A percentile compares a stretch with the other conserved stretches of the same genome.
Evolutionary conservation across 1,139 yeast genomes (phyloP).

Genomic region (Groenewaldozyma sp.): DNA sequence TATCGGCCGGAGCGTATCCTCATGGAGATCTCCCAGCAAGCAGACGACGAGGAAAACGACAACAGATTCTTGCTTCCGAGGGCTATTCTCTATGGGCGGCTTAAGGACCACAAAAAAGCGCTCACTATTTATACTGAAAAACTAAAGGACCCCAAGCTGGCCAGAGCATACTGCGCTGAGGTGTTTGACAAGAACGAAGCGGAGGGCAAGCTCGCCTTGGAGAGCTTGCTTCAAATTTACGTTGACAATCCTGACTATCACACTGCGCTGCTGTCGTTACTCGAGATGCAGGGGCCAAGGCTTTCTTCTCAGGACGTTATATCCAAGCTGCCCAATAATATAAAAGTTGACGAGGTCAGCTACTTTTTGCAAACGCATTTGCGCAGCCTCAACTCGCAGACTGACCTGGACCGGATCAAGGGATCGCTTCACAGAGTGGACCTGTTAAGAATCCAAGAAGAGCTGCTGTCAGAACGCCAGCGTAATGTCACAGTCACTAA

Average conservation of each 20-base stretch:
- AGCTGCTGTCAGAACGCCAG: slow-evolving; percentile 32
- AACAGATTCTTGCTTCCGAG: slow-evolving; percentile 34
- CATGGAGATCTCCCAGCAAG: slow-evolving; percentile 15
- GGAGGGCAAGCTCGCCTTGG: slow-evolving; percentile 33
- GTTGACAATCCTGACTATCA: slow-evolving; percentile 12
- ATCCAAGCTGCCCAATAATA: slow-evolving; percentile 41
- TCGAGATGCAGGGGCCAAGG: slow-evolving; percentile 43
- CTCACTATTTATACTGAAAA: slow-evolving; percentile 54
- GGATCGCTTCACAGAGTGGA: slow-evolving; percentile 34
- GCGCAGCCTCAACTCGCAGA: slow-evolving; percentile 29
- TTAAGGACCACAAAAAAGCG: slow-evolving; percentile 58
- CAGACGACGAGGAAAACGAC: no score
- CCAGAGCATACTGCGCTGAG: slow-evolving; percentile 49
- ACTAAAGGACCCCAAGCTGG: slow-evolving; percentile 46
- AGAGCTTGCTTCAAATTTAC: slow-evolving; percentile 30
- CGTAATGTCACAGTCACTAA: slow-evolving; percentile 33
- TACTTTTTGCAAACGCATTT: slow-evolving; percentile 42
- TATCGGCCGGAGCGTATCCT: slow-evolving; percentile 31
- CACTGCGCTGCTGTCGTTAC: slow-evolving; percentile 36
- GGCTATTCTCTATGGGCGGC: slow-evolving; percentile 48
- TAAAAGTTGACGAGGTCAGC: slow-evolving; percentile 39
- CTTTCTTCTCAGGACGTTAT: slow-evolving; percentile 46
- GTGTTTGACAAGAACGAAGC: slow-evolving; percentile 36
- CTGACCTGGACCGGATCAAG: slow-evolving; percentile 16
- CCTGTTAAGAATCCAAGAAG: slow-evolving; percentile 30